Evolutionary conservation across 1,284 basidiomycete genomes (phyloP).

Genomic region (Gastroboletus turbinatus): DNA sequence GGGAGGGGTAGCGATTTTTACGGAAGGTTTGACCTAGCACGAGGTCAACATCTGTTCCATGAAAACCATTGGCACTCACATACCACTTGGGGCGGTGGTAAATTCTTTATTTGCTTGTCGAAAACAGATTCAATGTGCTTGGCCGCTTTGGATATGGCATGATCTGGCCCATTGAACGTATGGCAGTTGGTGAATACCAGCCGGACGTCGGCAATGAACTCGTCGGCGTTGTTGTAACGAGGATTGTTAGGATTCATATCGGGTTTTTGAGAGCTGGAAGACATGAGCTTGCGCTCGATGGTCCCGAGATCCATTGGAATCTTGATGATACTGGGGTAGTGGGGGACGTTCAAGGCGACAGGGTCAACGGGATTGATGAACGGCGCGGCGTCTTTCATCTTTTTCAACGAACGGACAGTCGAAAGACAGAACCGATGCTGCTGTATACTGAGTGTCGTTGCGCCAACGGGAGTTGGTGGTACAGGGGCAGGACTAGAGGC

Average conservation of each 20-base stretch:
- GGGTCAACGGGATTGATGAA: conserved; percentile 91
- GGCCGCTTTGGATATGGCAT: conserved; percentile 78
- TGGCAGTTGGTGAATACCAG: conserved; percentile 88
- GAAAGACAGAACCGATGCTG: conserved; percentile 86
- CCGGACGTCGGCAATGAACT: conserved; percentile 82
- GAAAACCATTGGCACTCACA: conserved; percentile 33
- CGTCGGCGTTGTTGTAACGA: conserved; percentile 71
- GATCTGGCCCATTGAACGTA: conserved; percentile 92
- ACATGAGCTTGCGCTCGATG: conserved; percentile 83
- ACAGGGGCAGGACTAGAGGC: conserved; percentile 39
- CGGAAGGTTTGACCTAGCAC: conserved; percentile 48
- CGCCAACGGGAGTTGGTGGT: conserved; percentile 37
- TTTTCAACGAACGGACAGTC: conserved; percentile 83
- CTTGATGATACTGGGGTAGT: conserved; percentile 86
- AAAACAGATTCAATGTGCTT: conserved; percentile 83
- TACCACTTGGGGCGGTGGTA: conserved; percentile 78
- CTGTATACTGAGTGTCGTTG: conserved; percentile 49
- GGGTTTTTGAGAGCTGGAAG: conserved; percentile 77
- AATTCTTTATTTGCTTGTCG: conserved; percentile 84
- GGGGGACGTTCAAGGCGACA: conserved; percentile 87
- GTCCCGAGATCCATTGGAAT: conserved; percentile 96
- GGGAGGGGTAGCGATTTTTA: conserved; percentile 54
- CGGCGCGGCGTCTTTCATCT: conserved; percentile 78
- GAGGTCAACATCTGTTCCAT: conserved; percentile 17
- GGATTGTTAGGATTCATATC: conserved; percentile 69